Conservation (phyloP, 495 filamentous ascomycete genomes). For the Trichoderma asperelloides region DNA sequence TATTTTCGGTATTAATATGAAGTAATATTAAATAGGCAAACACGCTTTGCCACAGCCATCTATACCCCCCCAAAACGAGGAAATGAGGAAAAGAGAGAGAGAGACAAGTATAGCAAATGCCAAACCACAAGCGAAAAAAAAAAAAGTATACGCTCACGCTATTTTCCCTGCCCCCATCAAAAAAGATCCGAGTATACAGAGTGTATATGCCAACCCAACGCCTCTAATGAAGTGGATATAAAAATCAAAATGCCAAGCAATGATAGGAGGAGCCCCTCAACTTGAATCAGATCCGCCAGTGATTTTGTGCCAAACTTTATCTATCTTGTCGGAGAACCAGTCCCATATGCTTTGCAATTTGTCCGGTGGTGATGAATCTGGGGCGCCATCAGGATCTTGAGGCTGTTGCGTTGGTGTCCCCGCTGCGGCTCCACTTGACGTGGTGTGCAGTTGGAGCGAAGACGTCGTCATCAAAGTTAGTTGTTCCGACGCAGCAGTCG, state of each 20-base stretch:
- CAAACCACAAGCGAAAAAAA: too few species aligned
- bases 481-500: neutral
- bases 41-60: too few species aligned
- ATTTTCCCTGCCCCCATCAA: too few species aligned
- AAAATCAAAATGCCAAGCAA: neutral
- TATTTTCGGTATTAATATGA: too few species aligned
- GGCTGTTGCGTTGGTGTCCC: neutral
- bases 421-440: neutral
- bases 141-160: too few species aligned
- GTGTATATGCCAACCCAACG: neutral
- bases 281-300: constrained; percentile 15
- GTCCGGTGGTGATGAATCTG: constrained; percentile 20
- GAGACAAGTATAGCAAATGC: too few species aligned
- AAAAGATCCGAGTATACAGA: too few species aligned
- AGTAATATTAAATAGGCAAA: too few species aligned
- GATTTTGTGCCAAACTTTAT: constrained; percentile 31
- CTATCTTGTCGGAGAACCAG: constrained; percentile 41
- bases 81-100: too few species aligned
- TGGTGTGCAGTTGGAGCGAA: neutral
- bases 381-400: constrained; percentile 6
- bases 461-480: neutral
- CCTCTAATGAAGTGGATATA: neutral
- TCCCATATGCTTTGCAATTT: constrained; percentile 24
- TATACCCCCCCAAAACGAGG: too few species aligned
- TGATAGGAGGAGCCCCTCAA: neutral